Evolutionary conservation across 345 rosid species (phyloP).

Genomic region (Erysimum cheiranthoides): DNA sequence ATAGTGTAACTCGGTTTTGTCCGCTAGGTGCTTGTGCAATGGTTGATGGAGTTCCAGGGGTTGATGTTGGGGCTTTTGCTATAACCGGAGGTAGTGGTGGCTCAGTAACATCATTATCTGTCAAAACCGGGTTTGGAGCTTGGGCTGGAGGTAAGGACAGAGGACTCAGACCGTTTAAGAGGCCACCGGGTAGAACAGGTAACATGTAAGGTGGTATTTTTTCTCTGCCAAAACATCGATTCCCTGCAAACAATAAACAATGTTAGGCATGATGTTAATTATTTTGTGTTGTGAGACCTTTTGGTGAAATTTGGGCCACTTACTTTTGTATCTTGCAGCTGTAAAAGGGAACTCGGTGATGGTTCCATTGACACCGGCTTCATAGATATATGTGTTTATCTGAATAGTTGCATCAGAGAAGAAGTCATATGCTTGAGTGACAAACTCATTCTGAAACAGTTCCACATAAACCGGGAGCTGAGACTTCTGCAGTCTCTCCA

Average conservation of each 20-base stretch:
- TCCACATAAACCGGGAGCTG: slow-evolving; percentile 66
- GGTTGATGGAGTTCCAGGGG: slow-evolving; percentile 30
- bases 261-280: neutral
- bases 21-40: slow-evolving; percentile 48
- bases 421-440: slow-evolving; percentile 81
- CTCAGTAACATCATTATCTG: slow-evolving; percentile 14
- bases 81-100: neutral
- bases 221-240: slow-evolving; percentile 50
- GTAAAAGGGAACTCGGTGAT: slow-evolving; percentile 81
- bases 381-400: slow-evolving; percentile 53
- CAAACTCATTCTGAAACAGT: slow-evolving; percentile 74
- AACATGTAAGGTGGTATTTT: slow-evolving; percentile 56
- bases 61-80: slow-evolving; percentile 26
- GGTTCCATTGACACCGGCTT: slow-evolving; percentile 51
- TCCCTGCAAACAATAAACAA: slow-evolving; percentile 53
- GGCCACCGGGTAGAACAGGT: slow-evolving; percentile 56
- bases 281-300: neutral
- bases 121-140: slow-evolving; percentile 58
- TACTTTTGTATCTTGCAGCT: slow-evolving; percentile 75
- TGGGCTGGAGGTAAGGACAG: slow-evolving; percentile 53
- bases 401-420: slow-evolving; percentile 75
- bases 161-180: slow-evolving; percentile 7
- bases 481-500: slow-evolving; percentile 49
- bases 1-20: slow-evolving; percentile 50
- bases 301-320: slow-evolving; percentile 32